phyloP scores from a whole-genome alignment of 1,284 basidiomycete species.

The Puccinia sorghi region DNA sequence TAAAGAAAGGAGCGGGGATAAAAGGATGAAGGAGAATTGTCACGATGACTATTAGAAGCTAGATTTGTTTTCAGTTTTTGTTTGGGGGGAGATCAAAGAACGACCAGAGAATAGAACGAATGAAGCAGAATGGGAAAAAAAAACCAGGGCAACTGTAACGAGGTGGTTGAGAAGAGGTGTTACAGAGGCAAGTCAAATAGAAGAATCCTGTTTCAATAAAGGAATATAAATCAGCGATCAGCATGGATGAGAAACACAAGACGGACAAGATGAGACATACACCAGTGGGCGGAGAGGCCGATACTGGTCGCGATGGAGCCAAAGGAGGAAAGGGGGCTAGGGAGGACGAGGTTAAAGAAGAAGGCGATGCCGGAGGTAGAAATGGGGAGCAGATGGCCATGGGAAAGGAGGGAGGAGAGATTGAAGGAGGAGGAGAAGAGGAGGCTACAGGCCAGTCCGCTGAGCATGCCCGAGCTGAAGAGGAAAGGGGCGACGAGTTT shows the following conservation, averaged over 20 bases:
- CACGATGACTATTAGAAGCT: too few relatives aligned
- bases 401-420: not conserved
- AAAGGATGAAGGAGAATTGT: too few relatives aligned
- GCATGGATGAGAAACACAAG: too few relatives aligned
- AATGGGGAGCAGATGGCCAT: not conserved
- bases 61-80: too few relatives aligned
- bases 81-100: too few relatives aligned
- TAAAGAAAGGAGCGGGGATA: too few relatives aligned
- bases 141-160: too few relatives aligned
- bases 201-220: not conserved
- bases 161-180: too few relatives aligned
- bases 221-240: too few relatives aligned
- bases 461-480: slow-evolving; percentile 1
- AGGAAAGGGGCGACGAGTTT: not conserved
- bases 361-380: slow-evolving; percentile 3
- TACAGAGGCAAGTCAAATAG: too few relatives aligned
- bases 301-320: not conserved
- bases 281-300: not conserved
- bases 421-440: not conserved
- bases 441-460: not conserved
- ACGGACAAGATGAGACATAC: not conserved
- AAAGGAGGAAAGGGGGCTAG: not conserved
- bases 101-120: too few relatives aligned
- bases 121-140: too few relatives aligned
- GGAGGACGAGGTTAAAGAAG: slow-evolving; percentile 9